Evolutionary conservation across 2,329 filamentous ascomycete species (phyloP).

Genomic region (Diaporthe velutina): DNA sequence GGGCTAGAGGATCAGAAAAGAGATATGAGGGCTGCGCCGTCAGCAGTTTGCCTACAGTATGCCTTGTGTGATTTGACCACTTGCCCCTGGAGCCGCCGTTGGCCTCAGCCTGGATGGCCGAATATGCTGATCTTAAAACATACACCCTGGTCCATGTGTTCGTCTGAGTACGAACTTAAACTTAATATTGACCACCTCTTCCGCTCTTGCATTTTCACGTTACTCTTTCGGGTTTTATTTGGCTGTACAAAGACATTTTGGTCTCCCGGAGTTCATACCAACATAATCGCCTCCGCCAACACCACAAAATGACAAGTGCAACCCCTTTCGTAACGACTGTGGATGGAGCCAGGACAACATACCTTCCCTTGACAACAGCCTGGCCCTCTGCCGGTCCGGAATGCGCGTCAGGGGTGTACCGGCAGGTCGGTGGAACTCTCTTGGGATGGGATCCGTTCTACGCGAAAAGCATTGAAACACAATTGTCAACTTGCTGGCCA

Average conservation of each 20-base stretch:
- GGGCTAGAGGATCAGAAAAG: background rate
- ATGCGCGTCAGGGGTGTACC: slow-evolving; percentile 27
- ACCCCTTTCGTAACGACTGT: slow-evolving; percentile 28
- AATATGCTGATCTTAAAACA: background rate
- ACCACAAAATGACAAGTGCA: background rate
- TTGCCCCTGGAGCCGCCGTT: background rate
- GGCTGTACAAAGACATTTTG: background rate
- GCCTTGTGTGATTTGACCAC: background rate
- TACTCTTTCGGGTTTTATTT: background rate
- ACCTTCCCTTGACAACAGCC: slow-evolving; percentile 25
- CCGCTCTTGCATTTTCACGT: background rate
- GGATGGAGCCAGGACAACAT: slow-evolving; percentile 20
- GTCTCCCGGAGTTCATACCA: no score
- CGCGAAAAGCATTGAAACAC: background rate
- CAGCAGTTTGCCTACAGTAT: background rate
- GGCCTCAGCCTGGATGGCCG: background rate
- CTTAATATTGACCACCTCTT: background rate
- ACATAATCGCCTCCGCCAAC: background rate
- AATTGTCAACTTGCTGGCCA: slow-evolving; percentile 33
- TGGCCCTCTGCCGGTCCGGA: slow-evolving; percentile 21
- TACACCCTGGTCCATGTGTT: background rate
- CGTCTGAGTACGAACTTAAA: background rate
- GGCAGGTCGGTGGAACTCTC: slow-evolving; percentile 17
- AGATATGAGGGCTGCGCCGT: background rate
- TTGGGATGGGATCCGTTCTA: slow-evolving; percentile 36